Evolutionary conservation across 805 yeast genomes (phyloP).

Genomic region (Starmerella apis): DNA sequence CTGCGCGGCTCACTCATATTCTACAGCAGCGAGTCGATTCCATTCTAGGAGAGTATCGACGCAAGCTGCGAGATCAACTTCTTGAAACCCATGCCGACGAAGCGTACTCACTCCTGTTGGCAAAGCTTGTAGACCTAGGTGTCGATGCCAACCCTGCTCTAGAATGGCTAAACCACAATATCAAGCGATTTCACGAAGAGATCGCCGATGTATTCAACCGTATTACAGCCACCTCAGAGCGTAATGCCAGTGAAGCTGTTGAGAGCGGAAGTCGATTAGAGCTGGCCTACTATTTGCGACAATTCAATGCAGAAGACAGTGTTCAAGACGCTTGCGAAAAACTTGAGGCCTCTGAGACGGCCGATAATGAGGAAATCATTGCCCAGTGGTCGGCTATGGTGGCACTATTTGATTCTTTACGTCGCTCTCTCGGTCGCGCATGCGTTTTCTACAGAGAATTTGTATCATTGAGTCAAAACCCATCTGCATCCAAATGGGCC

Average conservation of each 20-base stretch:
- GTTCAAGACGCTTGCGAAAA: conserved; percentile 4
- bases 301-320: not conserved
- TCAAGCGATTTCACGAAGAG: conserved; percentile 33
- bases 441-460: conserved; percentile 25
- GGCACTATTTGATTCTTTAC: conserved; percentile 15
- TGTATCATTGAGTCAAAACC: conserved; percentile 13
- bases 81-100: conserved; percentile 29
- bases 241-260: conserved; percentile 11
- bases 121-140: conserved; percentile 54
- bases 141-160: conserved; percentile 53
- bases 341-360: conserved; percentile 1
- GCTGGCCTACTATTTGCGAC: conserved; percentile 13
- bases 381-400: conserved; percentile 22
- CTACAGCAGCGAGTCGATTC: conserved; percentile 49
- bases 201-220: conserved; percentile 16
- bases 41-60: conserved; percentile 46
- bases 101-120: conserved; percentile 34
- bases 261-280: conserved; percentile 13
- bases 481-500: conserved; percentile 9
- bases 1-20: conserved; percentile 36
- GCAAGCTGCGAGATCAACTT: conserved; percentile 44
- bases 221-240: conserved; percentile 6
- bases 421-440: conserved; percentile 16
- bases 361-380: conserved; percentile 17
- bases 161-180: conserved; percentile 49